These are phyloP conservation scores for Aspergillus pseudonomiae DNA, from an alignment of 2,329 filamentous ascomycete genomes.

Conservation along the genomic window DNA sequence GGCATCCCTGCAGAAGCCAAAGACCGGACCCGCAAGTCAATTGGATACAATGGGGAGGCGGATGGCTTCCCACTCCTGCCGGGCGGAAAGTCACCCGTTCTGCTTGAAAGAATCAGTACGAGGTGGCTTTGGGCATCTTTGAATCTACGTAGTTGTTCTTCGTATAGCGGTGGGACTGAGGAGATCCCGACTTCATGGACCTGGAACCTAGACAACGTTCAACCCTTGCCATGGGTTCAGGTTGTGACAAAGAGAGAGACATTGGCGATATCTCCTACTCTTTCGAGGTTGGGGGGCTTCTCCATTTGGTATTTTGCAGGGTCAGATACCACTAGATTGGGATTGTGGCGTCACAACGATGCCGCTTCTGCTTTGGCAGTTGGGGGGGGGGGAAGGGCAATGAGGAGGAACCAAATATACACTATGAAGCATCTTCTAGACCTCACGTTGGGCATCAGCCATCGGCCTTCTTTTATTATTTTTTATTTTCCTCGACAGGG, in stretches of 20 bases:
- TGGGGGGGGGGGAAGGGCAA: background rate
- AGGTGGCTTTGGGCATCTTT: background rate
- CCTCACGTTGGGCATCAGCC: background rate
- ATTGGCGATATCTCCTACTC: background rate
- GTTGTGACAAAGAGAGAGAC: background rate
- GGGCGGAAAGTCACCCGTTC: background rate
- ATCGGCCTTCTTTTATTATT: background rate
- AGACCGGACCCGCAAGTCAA: background rate
- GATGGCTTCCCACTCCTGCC: background rate
- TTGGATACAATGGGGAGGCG: background rate
- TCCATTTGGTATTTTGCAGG: background rate
- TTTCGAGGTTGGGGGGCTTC: background rate
- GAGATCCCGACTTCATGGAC: background rate
- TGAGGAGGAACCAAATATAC: background rate
- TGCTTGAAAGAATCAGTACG: background rate
- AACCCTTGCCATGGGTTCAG: background rate
- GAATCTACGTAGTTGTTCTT: background rate
- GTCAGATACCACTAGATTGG: background rate
- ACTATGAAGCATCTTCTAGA: background rate
- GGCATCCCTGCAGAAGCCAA: background rate
- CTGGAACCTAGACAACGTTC: background rate
- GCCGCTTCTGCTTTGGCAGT: background rate
- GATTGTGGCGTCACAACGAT: background rate
- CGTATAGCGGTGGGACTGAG: background rate
- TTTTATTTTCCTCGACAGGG: background rate